Conservation (phyloP, 345 rosid species). For the Eucalyptus regnans region DNA sequence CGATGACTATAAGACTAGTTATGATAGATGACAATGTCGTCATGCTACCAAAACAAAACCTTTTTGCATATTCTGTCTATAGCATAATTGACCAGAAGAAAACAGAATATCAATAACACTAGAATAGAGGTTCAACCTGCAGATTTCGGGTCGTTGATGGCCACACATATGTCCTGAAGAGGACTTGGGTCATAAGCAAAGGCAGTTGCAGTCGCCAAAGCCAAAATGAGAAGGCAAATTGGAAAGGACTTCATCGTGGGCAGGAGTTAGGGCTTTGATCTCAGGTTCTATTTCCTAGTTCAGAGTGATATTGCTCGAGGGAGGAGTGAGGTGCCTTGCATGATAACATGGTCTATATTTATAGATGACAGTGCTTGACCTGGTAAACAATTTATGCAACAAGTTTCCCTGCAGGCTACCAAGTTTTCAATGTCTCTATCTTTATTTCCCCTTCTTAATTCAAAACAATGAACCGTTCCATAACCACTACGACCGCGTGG, state of each 20-base stretch:
- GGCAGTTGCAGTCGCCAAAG: neutral
- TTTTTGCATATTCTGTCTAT: neutral
- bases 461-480: neutral
- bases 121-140: neutral
- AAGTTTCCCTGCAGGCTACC: neutral
- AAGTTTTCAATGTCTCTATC: neutral
- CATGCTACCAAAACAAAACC: neutral
- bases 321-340: neutral
- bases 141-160: neutral
- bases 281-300: neutral
- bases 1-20: neutral
- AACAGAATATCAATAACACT: neutral
- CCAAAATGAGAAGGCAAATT: neutral
- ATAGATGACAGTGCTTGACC: neutral
- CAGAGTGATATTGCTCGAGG: neutral
- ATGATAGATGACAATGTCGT: neutral
- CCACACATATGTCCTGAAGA: slow-evolving; percentile 20
- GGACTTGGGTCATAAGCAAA: slow-evolving; percentile 11
- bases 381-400: neutral
- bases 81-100: neutral
- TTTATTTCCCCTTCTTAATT: neutral
- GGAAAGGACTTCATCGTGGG: neutral
- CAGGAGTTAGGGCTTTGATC: neutral
- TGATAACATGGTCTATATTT: neutral
- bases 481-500: neutral